Percentiles rank a stretch among this genome's conserved stretches.
phyloP scores from a whole-genome alignment of 108 stramenopile genomes.

The Nitzschia putrida region DNA sequence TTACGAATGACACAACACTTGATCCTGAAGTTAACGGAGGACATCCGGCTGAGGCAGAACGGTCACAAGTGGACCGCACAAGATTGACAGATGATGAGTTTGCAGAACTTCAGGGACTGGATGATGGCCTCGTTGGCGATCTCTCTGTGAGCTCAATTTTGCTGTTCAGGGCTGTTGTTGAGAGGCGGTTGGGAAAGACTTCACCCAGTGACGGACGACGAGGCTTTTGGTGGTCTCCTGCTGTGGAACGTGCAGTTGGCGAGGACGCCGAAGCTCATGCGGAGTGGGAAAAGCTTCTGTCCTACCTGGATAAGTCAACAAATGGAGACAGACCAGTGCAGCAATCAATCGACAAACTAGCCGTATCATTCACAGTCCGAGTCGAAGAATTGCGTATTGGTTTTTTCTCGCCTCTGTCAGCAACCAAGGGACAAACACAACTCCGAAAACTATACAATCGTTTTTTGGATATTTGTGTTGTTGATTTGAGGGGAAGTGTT shows the following conservation, averaged over 20 bases:
- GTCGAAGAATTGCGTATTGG: constrained; percentile 42
- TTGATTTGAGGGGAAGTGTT: constrained; percentile 16
- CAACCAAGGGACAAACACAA: constrained; percentile 28
- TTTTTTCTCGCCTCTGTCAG: constrained; percentile 33
- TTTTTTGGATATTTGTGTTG: constrained; percentile 44
- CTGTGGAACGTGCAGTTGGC: constrained; percentile 14
- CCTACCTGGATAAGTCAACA: constrained; percentile 41
- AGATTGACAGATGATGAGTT: constrained; percentile 31
- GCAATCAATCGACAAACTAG: constrained; percentile 7
- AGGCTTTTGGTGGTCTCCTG: constrained; percentile 15
- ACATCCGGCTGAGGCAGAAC: not conserved
- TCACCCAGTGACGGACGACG: not conserved
- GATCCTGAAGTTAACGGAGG: too few relatives aligned
- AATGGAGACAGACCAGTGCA: constrained; percentile 15
- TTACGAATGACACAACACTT: too few relatives aligned
- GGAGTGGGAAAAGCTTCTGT: constrained; percentile 35
- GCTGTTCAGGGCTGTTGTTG: constrained; percentile 57
- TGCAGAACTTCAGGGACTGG: constrained; percentile 45
- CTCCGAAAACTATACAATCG: constrained; percentile 41
- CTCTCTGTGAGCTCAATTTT: constrained; percentile 55
- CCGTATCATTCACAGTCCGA: constrained; percentile 37
- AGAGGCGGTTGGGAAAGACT: constrained; percentile 25
- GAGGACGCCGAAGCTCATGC: constrained; percentile 38
- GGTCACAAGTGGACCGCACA: not conserved
- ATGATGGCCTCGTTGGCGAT: constrained; percentile 55